Conservation (phyloP, 2,329 filamentous ascomycete genomes). For the Acrocalymma vagum region DNA sequence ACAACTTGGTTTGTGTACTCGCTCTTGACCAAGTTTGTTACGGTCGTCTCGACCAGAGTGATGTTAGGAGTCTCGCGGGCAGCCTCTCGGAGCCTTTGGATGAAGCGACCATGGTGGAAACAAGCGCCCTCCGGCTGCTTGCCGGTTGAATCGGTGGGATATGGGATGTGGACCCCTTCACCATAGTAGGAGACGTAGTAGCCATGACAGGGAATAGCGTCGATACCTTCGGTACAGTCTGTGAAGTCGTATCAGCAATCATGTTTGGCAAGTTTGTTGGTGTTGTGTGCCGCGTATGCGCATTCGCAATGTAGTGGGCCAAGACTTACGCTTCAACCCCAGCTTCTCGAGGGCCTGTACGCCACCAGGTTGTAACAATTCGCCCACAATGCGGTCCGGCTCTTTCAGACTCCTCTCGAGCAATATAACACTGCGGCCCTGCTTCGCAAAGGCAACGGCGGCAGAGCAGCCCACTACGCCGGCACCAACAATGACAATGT, state of each 20-base stretch:
- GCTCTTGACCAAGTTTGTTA: slow-evolving; percentile 76
- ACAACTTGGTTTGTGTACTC: slow-evolving; percentile 75
- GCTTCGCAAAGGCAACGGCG: slow-evolving; percentile 83
- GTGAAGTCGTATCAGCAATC: slow-evolving; percentile 13
- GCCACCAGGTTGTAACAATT: slow-evolving; percentile 92
- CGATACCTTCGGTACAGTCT: slow-evolving; percentile 87
- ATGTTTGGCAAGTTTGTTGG: not conserved
- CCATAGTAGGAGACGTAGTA: slow-evolving; percentile 89
- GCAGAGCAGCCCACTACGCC: slow-evolving; percentile 89
- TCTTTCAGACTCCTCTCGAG: slow-evolving; percentile 90
- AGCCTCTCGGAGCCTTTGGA: slow-evolving; percentile 79
- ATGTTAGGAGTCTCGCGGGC: slow-evolving; percentile 82
- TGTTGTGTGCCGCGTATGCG: not conserved
- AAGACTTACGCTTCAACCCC: slow-evolving; percentile 67
- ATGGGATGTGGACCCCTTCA: slow-evolving; percentile 77
- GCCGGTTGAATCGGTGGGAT: slow-evolving; percentile 63
- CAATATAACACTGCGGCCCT: slow-evolving; percentile 89
- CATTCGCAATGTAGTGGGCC: too few species aligned
- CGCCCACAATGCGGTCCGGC: slow-evolving; percentile 94
- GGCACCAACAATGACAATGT: slow-evolving; percentile 91
- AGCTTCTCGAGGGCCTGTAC: slow-evolving; percentile 81
- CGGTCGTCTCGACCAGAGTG: slow-evolving; percentile 89
- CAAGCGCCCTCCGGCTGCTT: slow-evolving; percentile 72
- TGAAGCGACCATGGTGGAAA: slow-evolving; percentile 96
- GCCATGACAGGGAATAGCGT: slow-evolving; percentile 81